Evolutionary conservation across 495 filamentous ascomycete species (phyloP).

Genomic region (Tuber melanosporum): DNA sequence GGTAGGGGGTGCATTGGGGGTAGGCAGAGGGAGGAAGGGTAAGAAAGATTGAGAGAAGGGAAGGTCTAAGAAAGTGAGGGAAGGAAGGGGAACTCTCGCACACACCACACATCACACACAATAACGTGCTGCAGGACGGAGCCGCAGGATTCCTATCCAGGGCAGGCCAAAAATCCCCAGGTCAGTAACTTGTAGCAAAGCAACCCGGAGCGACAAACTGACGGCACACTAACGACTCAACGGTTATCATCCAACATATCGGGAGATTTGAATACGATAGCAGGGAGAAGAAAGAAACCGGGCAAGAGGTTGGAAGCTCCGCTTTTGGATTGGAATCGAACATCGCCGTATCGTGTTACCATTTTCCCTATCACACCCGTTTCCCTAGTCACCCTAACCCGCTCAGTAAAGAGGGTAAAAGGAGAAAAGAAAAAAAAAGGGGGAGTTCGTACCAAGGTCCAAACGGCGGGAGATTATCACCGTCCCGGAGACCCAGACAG

Average conservation of each 20-base stretch:
- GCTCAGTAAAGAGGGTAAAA: neutral
- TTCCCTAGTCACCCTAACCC: neutral
- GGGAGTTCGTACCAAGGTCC: constrained; percentile 32
- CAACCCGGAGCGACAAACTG: constrained; percentile 2
- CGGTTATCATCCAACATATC: neutral
- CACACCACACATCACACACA: neutral
- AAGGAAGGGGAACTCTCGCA: neutral
- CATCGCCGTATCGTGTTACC: neutral
- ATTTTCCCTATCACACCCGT: neutral
- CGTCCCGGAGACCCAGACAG: constrained; percentile 29
- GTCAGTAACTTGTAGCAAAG: constrained; percentile 3
- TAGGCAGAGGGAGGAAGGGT: neutral
- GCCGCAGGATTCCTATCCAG: neutral
- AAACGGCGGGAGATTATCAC: constrained; percentile 31
- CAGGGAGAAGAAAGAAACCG: neutral
- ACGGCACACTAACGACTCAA: neutral
- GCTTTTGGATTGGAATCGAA: neutral
- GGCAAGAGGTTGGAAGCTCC: neutral
- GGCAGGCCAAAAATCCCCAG: neutral
- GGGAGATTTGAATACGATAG: neutral
- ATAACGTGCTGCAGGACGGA: neutral
- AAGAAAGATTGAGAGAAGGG: neutral
- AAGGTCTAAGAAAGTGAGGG: neutral
- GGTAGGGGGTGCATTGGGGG: neutral
- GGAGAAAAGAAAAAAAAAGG: neutral